A percentile compares a stretch with the other conserved stretches of the same genome.
Conservation (phyloP, 1,139 yeast genomes). For the Debaryomycetaceae sp. region DNA sequence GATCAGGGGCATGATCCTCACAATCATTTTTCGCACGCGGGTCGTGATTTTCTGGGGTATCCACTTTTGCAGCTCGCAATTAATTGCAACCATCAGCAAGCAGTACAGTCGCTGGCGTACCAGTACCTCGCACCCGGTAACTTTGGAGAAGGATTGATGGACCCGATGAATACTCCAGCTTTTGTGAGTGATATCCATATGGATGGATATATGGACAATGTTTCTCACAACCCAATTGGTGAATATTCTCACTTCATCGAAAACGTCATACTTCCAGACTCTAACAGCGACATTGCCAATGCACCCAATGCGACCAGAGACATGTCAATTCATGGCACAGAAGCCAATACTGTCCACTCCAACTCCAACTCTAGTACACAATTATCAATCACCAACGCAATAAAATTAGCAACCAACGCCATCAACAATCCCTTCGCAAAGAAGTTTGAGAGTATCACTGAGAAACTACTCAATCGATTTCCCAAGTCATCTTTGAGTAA, state of each 20-base stretch:
- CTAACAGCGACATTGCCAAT: not conserved
- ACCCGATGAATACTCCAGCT: not conserved
- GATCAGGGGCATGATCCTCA: not conserved
- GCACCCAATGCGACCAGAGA: not conserved
- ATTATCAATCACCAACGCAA: constrained; percentile 1
- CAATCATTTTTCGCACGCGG: not conserved
- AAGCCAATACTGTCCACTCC: not conserved
- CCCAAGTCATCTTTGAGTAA: constrained; percentile 1
- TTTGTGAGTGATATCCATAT: not conserved
- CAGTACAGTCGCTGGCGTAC: not conserved
- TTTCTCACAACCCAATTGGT: not conserved
- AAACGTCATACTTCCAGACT: not conserved
- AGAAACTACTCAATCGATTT: constrained; percentile 3
- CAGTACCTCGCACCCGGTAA: not conserved
- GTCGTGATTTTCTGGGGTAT: not conserved
- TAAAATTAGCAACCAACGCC: not conserved
- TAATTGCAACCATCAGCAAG: not conserved
- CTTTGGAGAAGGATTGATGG: not conserved
- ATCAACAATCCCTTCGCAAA: not conserved
- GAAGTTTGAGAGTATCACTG: constrained; percentile 2
- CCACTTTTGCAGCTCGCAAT: not conserved
- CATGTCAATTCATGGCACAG: not conserved
- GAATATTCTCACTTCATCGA: not conserved
- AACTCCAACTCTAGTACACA: not conserved
- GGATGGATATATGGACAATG: not conserved